phyloP scores from a whole-genome alignment of 345 rosid species.

The Adansonia digitata region DNA sequence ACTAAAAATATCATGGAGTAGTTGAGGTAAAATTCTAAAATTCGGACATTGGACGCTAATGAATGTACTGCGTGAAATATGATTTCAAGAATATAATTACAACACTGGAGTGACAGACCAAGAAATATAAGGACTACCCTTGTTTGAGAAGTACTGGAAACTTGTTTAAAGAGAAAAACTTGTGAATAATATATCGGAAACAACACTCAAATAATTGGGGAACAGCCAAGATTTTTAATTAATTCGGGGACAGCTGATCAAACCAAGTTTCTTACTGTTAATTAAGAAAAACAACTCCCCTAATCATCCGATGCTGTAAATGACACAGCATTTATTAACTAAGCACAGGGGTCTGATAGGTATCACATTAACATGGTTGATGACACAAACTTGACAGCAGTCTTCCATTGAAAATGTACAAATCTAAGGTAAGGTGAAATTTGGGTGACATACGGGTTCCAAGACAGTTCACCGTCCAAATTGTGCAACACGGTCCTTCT shows the following conservation, averaged over 20 bases:
- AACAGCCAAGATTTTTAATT: background rate
- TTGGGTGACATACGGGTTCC: background rate
- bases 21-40: no score
- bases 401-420: background rate
- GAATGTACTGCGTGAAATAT: no score
- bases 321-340: background rate
- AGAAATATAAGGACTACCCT: no score
- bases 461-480: conserved; percentile 44
- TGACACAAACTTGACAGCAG: background rate
- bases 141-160: no score
- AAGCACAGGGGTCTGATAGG: background rate
- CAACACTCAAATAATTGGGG: background rate
- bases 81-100: background rate
- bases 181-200: no score
- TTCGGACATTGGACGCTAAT: no score
- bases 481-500: conserved; percentile 69
- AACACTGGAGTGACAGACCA: no score
- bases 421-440: background rate
- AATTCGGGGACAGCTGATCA: background rate
- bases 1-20: no score
- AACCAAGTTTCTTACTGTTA: background rate
- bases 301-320: background rate
- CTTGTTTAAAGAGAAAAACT: background rate
- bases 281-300: background rate
- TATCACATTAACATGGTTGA: background rate